These are phyloP conservation scores for Suhomyces xylopsoci DNA, from an alignment of 805 yeast genomes.

Conservation along the genomic window DNA sequence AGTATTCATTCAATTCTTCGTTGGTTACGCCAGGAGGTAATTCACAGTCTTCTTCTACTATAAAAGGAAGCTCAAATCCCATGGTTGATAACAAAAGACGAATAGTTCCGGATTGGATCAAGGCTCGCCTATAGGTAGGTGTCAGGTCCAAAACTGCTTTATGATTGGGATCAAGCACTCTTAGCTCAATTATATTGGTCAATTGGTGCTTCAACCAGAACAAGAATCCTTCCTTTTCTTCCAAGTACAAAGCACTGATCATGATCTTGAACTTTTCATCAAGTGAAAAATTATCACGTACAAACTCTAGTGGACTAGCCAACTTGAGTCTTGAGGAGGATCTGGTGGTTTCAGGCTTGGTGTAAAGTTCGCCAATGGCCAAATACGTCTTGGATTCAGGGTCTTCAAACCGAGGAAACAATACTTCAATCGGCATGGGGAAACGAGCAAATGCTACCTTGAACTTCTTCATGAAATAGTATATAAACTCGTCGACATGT, in stretches of 20 bases:
- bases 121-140: slow-evolving; percentile 20
- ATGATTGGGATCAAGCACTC: slow-evolving; percentile 7
- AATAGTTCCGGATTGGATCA: slow-evolving; percentile 47
- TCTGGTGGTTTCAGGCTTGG: slow-evolving; percentile 16
- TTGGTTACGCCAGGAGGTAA: slow-evolving; percentile 32
- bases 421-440: slow-evolving; percentile 62
- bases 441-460: slow-evolving; percentile 43
- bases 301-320: slow-evolving; percentile 36
- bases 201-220: slow-evolving; percentile 44
- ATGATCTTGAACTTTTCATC: slow-evolving; percentile 52
- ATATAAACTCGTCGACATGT: slow-evolving; percentile 63
- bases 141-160: slow-evolving; percentile 11
- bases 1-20: slow-evolving; percentile 30
- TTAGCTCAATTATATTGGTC: slow-evolving; percentile 23
- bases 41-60: slow-evolving; percentile 37
- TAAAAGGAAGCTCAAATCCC: slow-evolving; percentile 45
- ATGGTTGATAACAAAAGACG: slow-evolving; percentile 42
- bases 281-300: slow-evolving; percentile 23
- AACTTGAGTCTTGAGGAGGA: slow-evolving; percentile 17
- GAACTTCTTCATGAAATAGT: slow-evolving; percentile 62
- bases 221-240: slow-evolving; percentile 41
- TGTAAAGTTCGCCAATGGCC: slow-evolving; percentile 54
- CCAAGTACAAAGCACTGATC: slow-evolving; percentile 47
- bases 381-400: slow-evolving; percentile 48
- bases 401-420: slow-evolving; percentile 59